A percentile compares a stretch with the other conserved stretches of the same genome.
phyloP scores from a whole-genome alignment of 75 land plant genomes.

The Gnetum montanum region DNA sequence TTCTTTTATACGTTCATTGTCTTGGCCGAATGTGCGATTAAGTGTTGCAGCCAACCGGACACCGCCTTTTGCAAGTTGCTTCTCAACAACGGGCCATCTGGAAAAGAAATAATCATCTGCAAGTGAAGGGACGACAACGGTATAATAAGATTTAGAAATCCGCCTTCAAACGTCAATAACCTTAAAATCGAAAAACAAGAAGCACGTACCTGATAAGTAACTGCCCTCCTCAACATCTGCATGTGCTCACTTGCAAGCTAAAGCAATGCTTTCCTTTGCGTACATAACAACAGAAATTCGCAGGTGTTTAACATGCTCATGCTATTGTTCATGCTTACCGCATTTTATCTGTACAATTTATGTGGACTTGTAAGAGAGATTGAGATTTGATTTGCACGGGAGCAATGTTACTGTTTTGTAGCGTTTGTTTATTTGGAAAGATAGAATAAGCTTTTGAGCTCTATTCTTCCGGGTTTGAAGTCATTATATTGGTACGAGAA shows the following conservation, averaged over 20 bases:
- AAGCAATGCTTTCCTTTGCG: slow-evolving; percentile 49
- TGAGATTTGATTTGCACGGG: background rate
- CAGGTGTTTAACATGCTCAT: too few species aligned
- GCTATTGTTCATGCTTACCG: too few species aligned
- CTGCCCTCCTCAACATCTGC: slow-evolving; percentile 32
- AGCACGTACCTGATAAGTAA: slow-evolving; percentile 31
- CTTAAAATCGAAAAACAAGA: background rate
- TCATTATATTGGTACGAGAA: too few species aligned
- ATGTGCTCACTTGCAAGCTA: slow-evolving; percentile 69
- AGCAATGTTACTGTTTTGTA: background rate
- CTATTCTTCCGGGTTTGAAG: too few species aligned
- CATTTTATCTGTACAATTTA: background rate
- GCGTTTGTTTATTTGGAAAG: too few species aligned
- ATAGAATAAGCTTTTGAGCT: too few species aligned
- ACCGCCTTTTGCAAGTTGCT: slow-evolving; percentile 44
- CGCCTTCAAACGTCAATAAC: too few species aligned
- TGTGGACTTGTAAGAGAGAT: background rate
- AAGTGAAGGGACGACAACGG: background rate
- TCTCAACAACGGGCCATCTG: slow-evolving; percentile 44
- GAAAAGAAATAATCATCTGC: slow-evolving; percentile 58
- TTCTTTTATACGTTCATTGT: too few species aligned
- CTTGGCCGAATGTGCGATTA: slow-evolving; percentile 16
- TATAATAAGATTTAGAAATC: too few species aligned
- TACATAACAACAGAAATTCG: slow-evolving; percentile 20
- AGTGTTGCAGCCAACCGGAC: slow-evolving; percentile 42